phyloP scores from a whole-genome alignment of 352 stramenopile genomes.

The Pythium folliculosum region DNA sequence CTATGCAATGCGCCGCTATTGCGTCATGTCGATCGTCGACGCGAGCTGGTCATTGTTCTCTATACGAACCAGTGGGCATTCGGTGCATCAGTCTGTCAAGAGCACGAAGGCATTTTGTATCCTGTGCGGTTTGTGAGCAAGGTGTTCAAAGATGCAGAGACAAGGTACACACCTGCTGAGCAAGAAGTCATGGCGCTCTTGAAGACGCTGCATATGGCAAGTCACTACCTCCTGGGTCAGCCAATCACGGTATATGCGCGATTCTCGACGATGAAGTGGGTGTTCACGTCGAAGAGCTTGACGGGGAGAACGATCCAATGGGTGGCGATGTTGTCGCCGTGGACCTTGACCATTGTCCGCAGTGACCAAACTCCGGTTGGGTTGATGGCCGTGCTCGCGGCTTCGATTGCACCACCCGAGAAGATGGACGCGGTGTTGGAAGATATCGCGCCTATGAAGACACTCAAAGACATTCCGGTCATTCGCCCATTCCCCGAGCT shows the following conservation, averaged over 20 bases:
- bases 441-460: constrained; percentile 10
- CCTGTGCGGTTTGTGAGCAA: constrained; percentile 21
- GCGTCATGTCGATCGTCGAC: background rate
- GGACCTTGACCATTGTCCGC: constrained; percentile 11
- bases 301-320: constrained; percentile 12
- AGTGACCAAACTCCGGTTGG: background rate
- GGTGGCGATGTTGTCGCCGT: constrained; percentile 9
- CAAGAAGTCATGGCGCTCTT: constrained; percentile 22
- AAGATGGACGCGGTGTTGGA: constrained; percentile 4
- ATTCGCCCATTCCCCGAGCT: background rate
- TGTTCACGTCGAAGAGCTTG: constrained; percentile 16
- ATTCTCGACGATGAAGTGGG: constrained; percentile 17
- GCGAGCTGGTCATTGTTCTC: constrained; percentile 8
- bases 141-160: constrained; percentile 19
- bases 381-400: constrained; percentile 1
- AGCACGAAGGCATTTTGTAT: constrained; percentile 4
- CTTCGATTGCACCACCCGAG: background rate
- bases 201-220: constrained; percentile 5
- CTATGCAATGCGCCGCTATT: constrained; percentile 7
- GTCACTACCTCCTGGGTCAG: constrained; percentile 6
- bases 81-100: constrained; percentile 14
- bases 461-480: background rate
- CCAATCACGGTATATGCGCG: constrained; percentile 13
- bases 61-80: constrained; percentile 23
- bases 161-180: constrained; percentile 4